A percentile compares a stretch with the other conserved stretches of the same genome.
phyloP scores from a whole-genome alignment of 2,329 filamentous ascomycete species.

The Epichloe aotearoae region DNA sequence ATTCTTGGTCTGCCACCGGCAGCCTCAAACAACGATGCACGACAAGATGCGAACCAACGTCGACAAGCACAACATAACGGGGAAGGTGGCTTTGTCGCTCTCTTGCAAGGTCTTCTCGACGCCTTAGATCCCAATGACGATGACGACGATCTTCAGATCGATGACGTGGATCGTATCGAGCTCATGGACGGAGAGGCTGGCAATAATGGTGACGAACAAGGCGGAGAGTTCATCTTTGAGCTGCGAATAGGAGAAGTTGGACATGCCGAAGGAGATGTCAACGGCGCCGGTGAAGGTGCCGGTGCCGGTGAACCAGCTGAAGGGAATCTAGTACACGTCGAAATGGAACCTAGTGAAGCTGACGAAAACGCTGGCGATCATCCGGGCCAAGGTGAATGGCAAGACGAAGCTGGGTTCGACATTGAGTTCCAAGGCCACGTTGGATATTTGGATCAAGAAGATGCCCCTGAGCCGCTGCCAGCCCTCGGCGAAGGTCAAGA shows the following conservation, averaged over 20 bases:
- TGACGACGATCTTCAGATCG: constrained; percentile 9
- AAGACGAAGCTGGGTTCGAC: neutral
- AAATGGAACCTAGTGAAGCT: neutral
- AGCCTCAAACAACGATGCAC: constrained; percentile 10
- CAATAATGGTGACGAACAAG: constrained; percentile 9
- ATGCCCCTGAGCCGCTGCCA: neutral
- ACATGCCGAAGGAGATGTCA: constrained; percentile 13
- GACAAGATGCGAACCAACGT: constrained; percentile 3
- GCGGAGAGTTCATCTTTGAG: constrained; percentile 18
- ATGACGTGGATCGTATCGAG: constrained; percentile 8
- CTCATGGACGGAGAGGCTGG: constrained; percentile 7
- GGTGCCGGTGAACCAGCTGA: constrained; percentile 19
- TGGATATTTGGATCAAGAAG: neutral
- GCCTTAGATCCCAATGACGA: constrained; percentile 20
- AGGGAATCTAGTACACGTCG: constrained; percentile 18
- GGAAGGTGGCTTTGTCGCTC: constrained; percentile 21
- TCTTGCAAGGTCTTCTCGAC: constrained; percentile 24
- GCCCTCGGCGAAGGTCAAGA: neutral
- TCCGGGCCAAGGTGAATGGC: neutral
- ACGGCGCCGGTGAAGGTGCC: constrained; percentile 10
- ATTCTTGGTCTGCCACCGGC: constrained; percentile 27
- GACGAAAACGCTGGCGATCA: neutral
- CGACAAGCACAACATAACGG: constrained; percentile 5
- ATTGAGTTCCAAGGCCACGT: neutral
- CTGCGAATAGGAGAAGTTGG: constrained; percentile 22